phyloP scores from a whole-genome alignment of 2,329 filamentous ascomycete genomes.

The Setomelanomma holmii region DNA sequence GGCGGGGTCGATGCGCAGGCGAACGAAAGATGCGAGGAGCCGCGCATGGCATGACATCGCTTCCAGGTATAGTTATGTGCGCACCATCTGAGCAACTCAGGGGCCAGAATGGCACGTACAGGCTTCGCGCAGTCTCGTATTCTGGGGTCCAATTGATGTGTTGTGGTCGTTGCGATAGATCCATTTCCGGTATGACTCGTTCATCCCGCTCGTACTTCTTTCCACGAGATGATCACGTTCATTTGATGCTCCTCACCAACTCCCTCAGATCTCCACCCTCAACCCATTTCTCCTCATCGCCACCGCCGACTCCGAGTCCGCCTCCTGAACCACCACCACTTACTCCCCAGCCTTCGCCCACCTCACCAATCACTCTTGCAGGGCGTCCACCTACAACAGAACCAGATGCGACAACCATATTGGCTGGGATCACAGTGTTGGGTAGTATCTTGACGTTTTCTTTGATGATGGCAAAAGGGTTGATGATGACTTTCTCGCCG shows the following conservation, averaged over 20 bases:
- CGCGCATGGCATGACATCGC: too few species aligned
- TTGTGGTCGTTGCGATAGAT: too few species aligned
- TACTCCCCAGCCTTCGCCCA: constrained; percentile 61
- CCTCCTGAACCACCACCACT: constrained; percentile 41
- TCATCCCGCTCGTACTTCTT: not conserved
- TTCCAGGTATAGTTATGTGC: too few species aligned
- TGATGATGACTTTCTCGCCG: constrained; percentile 76
- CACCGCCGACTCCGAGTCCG: constrained; percentile 46
- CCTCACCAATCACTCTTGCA: constrained; percentile 56
- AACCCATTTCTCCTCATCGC: constrained; percentile 55
- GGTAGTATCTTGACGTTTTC: constrained; percentile 91
- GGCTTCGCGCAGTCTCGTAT: too few species aligned
- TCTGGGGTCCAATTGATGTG: not conserved
- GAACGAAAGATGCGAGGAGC: too few species aligned
- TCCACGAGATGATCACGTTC: not conserved
- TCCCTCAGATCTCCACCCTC: constrained; percentile 59
- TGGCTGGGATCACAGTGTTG: constrained; percentile 79
- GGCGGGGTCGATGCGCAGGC: too few species aligned
- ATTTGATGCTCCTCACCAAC: constrained; percentile 56
- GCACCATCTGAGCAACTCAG: too few species aligned
- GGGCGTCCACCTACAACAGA: constrained; percentile 76
- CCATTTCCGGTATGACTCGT: too few species aligned
- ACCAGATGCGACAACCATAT: constrained; percentile 93
- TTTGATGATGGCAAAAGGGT: constrained; percentile 89
- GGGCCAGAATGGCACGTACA: too few species aligned